Evolutionary conservation across 345 rosid genomes (phyloP).

Genomic region (Diplotaxis tenuifolia): DNA sequence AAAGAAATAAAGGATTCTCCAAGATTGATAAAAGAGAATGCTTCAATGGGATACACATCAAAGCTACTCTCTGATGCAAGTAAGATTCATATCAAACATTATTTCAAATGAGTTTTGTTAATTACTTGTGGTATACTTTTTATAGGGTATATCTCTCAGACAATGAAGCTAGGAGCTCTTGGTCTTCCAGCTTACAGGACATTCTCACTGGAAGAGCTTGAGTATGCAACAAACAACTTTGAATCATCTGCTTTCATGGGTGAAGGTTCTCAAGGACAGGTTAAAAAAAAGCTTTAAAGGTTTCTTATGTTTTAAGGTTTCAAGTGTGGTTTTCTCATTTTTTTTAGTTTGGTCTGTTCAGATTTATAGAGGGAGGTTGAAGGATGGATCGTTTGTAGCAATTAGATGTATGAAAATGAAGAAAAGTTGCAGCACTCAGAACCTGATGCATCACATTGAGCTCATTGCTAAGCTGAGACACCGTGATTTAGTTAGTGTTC

Average conservation of each 20-base stretch:
- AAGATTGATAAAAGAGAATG: conserved; percentile 65
- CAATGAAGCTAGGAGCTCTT: conserved; percentile 81
- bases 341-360: conserved; percentile 31
- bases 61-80: conserved; percentile 86
- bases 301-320: conserved; percentile 3
- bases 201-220: conserved; percentile 85
- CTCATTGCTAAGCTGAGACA: conserved; percentile 82
- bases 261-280: conserved; percentile 94
- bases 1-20: conserved; percentile 42
- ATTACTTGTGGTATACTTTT: conserved; percentile 15
- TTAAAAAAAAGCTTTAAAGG: conserved; percentile 29
- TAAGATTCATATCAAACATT: conserved; percentile 37
- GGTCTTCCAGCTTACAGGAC: conserved; percentile 85
- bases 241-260: conserved; percentile 88
- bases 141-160: conserved; percentile 85
- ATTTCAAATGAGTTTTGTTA: conserved; percentile 4
- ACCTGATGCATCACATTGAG: conserved; percentile 82
- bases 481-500: too few relatives aligned
- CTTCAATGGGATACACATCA: conserved; percentile 70
- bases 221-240: conserved; percentile 81
- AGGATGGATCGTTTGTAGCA: conserved; percentile 72
- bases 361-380: conserved; percentile 86
- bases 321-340: neutral
- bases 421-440: conserved; percentile 66
- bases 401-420: conserved; percentile 86